Conservation (phyloP, 352 stramenopile species). For the Thalassiosira mediterranea region DNA sequence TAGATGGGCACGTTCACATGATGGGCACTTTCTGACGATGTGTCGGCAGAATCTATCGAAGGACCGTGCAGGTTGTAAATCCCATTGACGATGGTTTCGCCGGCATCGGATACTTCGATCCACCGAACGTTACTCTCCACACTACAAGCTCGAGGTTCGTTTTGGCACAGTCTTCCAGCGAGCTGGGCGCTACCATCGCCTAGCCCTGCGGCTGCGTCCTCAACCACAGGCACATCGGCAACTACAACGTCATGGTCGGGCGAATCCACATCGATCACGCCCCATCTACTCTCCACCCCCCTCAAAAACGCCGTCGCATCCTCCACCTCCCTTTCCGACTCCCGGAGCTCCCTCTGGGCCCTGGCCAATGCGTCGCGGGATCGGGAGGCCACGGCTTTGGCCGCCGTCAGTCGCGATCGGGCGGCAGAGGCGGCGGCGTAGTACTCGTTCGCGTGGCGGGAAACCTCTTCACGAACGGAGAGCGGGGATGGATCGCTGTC, state of each 20-base stretch:
- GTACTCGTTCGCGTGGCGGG: slow-evolving; percentile 12
- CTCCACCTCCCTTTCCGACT: slow-evolving; percentile 8
- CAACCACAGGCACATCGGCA: neutral
- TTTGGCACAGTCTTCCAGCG: too few species aligned
- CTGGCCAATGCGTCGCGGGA: neutral
- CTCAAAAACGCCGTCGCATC: slow-evolving; percentile 8
- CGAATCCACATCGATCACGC: slow-evolving; percentile 23
- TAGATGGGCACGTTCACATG: too few species aligned
- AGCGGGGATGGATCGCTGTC: too few species aligned
- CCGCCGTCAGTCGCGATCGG: slow-evolving; percentile 10
- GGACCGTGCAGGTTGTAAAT: slow-evolving; percentile 2
- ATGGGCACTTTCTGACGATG: neutral
- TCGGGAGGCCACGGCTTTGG: neutral
- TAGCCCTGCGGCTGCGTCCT: neutral
- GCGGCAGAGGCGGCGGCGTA: slow-evolving; percentile 16
- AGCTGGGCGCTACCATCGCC: neutral
- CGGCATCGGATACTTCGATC: slow-evolving; percentile 13
- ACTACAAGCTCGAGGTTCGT: too few species aligned
- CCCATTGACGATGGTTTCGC: slow-evolving; percentile 26
- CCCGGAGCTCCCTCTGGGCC: neutral
- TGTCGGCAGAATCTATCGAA: neutral
- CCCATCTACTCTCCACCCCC: slow-evolving; percentile 27
- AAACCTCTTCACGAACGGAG: too few species aligned
- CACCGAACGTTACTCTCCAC: neutral
- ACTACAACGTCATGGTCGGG: neutral